Percentiles rank a stretch among this genome's conserved stretches.
Conservation (phyloP, 371 early-diverging fungal species). For the Capniomyces stellatus region DNA sequence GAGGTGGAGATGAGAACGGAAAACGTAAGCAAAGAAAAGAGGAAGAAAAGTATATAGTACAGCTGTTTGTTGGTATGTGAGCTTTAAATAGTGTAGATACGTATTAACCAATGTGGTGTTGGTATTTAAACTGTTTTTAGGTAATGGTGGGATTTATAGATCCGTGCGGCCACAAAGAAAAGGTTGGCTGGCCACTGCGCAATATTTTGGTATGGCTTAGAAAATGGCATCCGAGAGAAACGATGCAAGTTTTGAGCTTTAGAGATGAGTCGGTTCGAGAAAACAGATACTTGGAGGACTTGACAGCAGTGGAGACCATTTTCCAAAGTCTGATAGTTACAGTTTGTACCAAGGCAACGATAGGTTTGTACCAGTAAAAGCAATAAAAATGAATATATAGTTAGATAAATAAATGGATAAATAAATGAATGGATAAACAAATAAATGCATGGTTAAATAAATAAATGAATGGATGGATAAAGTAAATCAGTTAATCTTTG, state of each 20-base stretch:
- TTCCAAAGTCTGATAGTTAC: not conserved
- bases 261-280: slow-evolving; percentile 27
- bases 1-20: not conserved
- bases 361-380: slow-evolving; percentile 4
- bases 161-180: slow-evolving; percentile 40
- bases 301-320: slow-evolving; percentile 3
- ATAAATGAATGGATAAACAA: too few relatives aligned
- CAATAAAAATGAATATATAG: not conserved
- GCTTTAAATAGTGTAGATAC: too few relatives aligned
- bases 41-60: not conserved
- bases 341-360: not conserved
- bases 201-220: slow-evolving; percentile 53
- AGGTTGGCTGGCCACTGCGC: slow-evolving; percentile 82
- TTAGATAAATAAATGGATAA: too few relatives aligned
- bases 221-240: slow-evolving; percentile 25
- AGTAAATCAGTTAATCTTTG: too few relatives aligned
- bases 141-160: slow-evolving; percentile 57
- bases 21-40: not conserved
- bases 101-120: too few relatives aligned
- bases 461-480: too few relatives aligned
- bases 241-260: slow-evolving; percentile 48
- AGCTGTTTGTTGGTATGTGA: too few relatives aligned
- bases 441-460: too few relatives aligned
- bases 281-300: not conserved
- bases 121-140: too few relatives aligned